Evolutionary conservation across 2,329 filamentous ascomycete species (phyloP).

Genomic region (Blumeria graminis): DNA sequence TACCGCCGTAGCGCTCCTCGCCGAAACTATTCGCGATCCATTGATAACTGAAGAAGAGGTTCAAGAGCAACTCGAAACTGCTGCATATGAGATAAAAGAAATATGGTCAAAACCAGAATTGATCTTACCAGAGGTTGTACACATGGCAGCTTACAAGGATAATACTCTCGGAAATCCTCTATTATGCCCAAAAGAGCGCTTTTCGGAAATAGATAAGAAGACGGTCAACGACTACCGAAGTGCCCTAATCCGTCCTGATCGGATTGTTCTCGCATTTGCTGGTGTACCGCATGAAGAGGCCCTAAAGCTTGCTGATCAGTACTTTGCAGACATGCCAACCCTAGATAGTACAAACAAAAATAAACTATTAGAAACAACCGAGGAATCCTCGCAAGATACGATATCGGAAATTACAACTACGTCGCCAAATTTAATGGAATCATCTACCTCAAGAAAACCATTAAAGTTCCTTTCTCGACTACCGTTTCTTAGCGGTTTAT

Average conservation of each 20-base stretch:
- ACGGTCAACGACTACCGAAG: conserved; percentile 59
- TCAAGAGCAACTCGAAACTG: conserved; percentile 64
- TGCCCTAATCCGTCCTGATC: conserved; percentile 67
- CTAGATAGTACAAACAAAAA: conserved; percentile 24
- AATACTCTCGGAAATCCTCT: conserved; percentile 90
- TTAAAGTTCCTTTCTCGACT: conserved; percentile 57
- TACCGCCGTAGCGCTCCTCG: conserved; percentile 57
- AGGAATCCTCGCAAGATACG: conserved; percentile 16
- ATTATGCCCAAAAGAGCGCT: conserved; percentile 65
- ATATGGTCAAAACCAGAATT: conserved; percentile 96
- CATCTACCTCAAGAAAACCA: conserved; percentile 21
- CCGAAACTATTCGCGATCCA: conserved; percentile 81
- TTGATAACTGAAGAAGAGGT: conserved; percentile 72
- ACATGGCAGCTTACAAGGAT: conserved; percentile 85
- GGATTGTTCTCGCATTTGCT: conserved; percentile 86
- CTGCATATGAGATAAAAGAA: conserved; percentile 84
- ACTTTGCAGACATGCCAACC: conserved; percentile 75
- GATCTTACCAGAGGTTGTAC: conserved; percentile 81
- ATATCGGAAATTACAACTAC: conserved; percentile 11
- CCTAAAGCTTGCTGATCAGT: conserved; percentile 53
- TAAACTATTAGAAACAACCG: conserved; percentile 33
- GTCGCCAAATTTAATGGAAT: too few relatives aligned
- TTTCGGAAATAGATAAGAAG: conserved; percentile 46
- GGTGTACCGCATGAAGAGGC: conserved; percentile 67
- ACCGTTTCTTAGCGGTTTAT: conserved; percentile 75